Percentiles rank a stretch among this genome's conserved stretches.
Evolutionary conservation across 225 moss, liverwort and hornwort genomes (phyloP).

Genomic region (Sphagnum contortum): DNA sequence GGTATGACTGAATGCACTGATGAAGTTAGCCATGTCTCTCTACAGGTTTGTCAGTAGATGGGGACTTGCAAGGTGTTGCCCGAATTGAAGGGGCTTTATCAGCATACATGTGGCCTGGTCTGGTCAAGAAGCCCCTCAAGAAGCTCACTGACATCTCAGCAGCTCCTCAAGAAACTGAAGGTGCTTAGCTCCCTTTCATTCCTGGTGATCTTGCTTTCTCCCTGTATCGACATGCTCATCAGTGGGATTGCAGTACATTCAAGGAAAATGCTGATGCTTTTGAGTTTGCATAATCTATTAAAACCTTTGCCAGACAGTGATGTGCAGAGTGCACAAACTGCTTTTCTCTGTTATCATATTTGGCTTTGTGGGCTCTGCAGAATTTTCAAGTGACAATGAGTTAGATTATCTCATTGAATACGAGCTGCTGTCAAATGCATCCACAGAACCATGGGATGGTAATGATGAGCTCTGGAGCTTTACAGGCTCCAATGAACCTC

Average conservation of each 20-base stretch:
- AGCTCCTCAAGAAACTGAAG: conserved; percentile 37
- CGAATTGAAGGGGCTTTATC: conserved; percentile 75
- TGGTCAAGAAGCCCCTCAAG: conserved; percentile 64
- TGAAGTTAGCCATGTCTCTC: too few species aligned
- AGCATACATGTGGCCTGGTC: conserved; percentile 98
- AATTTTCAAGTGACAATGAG: conserved; percentile 70
- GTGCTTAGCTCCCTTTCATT: conserved; percentile 1
- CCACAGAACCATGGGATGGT: conserved; percentile 91
- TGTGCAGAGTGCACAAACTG: too few species aligned
- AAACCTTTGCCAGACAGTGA: too few species aligned
- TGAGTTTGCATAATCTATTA: too few species aligned
- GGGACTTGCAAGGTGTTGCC: conserved; percentile 87
- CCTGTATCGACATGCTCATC: too few species aligned
- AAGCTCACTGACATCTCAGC: conserved; percentile 27
- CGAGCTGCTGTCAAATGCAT: conserved; percentile 88
- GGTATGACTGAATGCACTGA: too few species aligned
- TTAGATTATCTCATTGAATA: conserved; percentile 87
- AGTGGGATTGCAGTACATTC: too few species aligned
- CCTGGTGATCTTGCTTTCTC: background rate
- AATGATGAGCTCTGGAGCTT: conserved; percentile 77
- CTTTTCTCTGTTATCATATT: too few species aligned
- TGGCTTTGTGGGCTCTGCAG: conserved; percentile 11
- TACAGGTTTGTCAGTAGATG: conserved; percentile 92
- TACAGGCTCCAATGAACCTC: conserved; percentile 29
- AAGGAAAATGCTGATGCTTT: too few species aligned